These are phyloP conservation scores for Globisporangium canariense DNA, from an alignment of 352 stramenopile genomes.

Conservation along the genomic window DNA sequence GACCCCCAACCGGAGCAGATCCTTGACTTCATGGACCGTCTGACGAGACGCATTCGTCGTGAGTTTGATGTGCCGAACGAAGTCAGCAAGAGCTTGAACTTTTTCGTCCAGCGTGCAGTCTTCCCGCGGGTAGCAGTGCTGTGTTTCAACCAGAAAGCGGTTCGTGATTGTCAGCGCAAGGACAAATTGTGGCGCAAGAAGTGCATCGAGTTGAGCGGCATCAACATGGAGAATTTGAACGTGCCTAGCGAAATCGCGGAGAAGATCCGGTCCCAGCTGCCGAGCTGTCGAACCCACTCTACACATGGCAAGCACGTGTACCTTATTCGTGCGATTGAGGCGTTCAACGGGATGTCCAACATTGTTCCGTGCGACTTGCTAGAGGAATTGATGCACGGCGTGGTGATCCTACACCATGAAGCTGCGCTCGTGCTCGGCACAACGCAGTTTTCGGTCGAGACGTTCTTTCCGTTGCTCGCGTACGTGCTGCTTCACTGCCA, in stretches of 20 bases:
- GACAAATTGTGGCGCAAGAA: slow-evolving; percentile 84
- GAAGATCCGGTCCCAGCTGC: slow-evolving; percentile 56
- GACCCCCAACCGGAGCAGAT: slow-evolving; percentile 73
- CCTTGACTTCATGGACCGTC: slow-evolving; percentile 65
- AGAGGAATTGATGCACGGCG: slow-evolving; percentile 82
- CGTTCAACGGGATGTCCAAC: slow-evolving; percentile 77
- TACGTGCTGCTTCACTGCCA: slow-evolving; percentile 79
- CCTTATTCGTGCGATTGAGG: slow-evolving; percentile 66
- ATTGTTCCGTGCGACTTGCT: slow-evolving; percentile 82
- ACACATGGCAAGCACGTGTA: slow-evolving; percentile 31
- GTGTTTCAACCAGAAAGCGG: slow-evolving; percentile 67
- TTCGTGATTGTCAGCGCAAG: slow-evolving; percentile 74
- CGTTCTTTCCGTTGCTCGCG: slow-evolving; percentile 80
- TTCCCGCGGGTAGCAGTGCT: slow-evolving; percentile 71
- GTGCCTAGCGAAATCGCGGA: slow-evolving; percentile 48
- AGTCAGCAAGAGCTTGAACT: slow-evolving; percentile 75
- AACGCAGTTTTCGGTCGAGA: slow-evolving; percentile 85
- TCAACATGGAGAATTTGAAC: slow-evolving; percentile 67
- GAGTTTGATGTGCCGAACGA: slow-evolving; percentile 71
- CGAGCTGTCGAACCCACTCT: slow-evolving; percentile 40
- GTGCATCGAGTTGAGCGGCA: slow-evolving; percentile 51
- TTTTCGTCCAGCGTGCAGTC: slow-evolving; percentile 74
- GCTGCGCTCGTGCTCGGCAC: slow-evolving; percentile 83
- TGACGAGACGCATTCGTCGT: slow-evolving; percentile 64
- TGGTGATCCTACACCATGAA: slow-evolving; percentile 81